Base-by-base conservation (phyloP, 75 land plant genomes). In the Sequoiadendron giganteum region DNA sequence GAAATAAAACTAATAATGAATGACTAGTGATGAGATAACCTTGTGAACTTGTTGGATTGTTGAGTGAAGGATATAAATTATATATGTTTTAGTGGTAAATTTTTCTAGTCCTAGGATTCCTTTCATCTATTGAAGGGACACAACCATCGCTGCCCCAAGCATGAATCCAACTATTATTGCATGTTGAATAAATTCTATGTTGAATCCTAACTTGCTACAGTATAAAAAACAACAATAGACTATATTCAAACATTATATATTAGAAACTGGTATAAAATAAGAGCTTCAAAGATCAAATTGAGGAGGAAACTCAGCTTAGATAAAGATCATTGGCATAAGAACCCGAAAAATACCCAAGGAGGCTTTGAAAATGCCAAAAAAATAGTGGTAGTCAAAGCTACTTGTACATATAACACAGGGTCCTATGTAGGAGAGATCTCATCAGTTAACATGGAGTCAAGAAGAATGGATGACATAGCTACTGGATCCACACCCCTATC, bases 161-260 rank as follows among this genome's bases (percentile, higher is more conserved):
- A 94, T 97, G 91, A 95, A 97, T 21, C 99, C 97, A 3, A 95
- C 90, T 40, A 97, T 91, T 32, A 97, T 92, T 34, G 99, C 96
- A 89, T 96, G 96, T 47, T 97, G 95, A 34, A 97, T 87, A 76
- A 97, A 95, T 14, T 52, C 55, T 11, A 52, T 52, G 55, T 14
- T 52, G 55, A 52, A 52, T 52, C 16, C 55, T 3, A 87, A 96
- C 97, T 15, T 52, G 55, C 55, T 16, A 15, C 55, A 52, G 13
- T 52, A 16, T 52, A 14, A 52, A 52, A 13, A 13, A 52, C 16
- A 52, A 15, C 15, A 52, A 52, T 52, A 52, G 15, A 16, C 54
- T 49, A 49, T 49, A 49, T 10, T 49, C 54, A 49, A 49, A 49
- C 1, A 11, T 10, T 13, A 49, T 49, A 13, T 49, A 52, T 52